These are phyloP conservation scores for Wickerhamomyces subpelliculosus DNA, from an alignment of 805 yeast genomes.

Conservation along the genomic window DNA sequence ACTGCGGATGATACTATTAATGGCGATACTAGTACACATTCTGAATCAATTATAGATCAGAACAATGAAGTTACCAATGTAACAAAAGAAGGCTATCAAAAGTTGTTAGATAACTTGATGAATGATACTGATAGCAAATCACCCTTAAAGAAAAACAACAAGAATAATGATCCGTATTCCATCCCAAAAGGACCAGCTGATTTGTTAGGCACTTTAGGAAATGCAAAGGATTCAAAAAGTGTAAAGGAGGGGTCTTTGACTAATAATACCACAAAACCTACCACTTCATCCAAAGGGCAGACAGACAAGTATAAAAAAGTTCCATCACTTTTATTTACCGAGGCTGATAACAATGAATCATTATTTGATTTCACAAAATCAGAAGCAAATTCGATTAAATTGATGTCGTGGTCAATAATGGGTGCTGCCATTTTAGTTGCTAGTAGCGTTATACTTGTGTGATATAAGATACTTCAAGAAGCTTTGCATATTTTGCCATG, in stretches of 20 bases:
- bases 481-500: no score
- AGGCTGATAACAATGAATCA: not conserved
- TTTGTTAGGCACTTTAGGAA: not conserved
- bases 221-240: not conserved
- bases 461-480: not conserved
- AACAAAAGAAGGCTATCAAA: not conserved
- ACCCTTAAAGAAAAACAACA: no score
- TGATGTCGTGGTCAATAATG: conserved; percentile 1
- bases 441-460: conserved; percentile 1
- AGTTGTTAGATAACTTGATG: not conserved
- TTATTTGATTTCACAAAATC: not conserved
- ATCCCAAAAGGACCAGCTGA: not conserved
- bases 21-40: no score
- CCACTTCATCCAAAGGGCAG: not conserved
- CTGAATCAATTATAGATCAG: no score
- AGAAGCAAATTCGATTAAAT: not conserved
- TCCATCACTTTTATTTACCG: not conserved
- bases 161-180: not conserved
- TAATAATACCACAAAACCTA: not conserved
- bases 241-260: not conserved
- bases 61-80: not conserved
- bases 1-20: no score
- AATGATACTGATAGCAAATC: not conserved
- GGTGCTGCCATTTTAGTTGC: conserved; percentile 2
- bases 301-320: not conserved